These are phyloP conservation scores for Flaveria robusta DNA, from an alignment of 129 eudicot genomes.

Conservation along the genomic window DNA sequence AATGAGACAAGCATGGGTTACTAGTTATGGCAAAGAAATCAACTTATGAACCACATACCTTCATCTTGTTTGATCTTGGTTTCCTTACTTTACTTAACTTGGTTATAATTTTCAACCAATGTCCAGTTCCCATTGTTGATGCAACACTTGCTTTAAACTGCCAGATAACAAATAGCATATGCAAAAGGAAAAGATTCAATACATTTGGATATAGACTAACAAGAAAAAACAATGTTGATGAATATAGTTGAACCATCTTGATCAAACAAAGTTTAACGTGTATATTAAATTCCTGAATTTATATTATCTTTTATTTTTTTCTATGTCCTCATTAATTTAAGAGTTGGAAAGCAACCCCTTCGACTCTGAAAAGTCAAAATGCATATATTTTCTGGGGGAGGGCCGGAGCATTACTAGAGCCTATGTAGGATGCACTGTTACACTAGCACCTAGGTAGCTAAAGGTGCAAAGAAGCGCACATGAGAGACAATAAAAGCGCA, in stretches of 20 bases:
- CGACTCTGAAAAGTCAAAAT: background rate
- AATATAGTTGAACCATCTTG: slow-evolving; percentile 1
- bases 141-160: slow-evolving; percentile 11
- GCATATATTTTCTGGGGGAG: background rate
- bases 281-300: background rate
- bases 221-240: background rate
- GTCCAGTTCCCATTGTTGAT: slow-evolving; percentile 62
- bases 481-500: no score
- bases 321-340: background rate
- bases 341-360: background rate
- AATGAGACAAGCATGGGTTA: background rate
- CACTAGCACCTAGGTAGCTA: no score
- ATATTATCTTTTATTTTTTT: background rate
- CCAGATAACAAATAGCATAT: slow-evolving; percentile 7
- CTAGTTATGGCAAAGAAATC: background rate
- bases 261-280: background rate
- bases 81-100: slow-evolving; percentile 60
- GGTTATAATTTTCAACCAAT: slow-evolving; percentile 64
- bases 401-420: background rate
- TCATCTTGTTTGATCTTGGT: slow-evolving; percentile 37
- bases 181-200: slow-evolving; percentile 6
- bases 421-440: no score
- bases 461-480: no score
- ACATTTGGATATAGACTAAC: background rate
- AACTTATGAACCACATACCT: slow-evolving; percentile 42